Conservation (phyloP, 345 rosid species). For the Moricandia arvensis region DNA sequence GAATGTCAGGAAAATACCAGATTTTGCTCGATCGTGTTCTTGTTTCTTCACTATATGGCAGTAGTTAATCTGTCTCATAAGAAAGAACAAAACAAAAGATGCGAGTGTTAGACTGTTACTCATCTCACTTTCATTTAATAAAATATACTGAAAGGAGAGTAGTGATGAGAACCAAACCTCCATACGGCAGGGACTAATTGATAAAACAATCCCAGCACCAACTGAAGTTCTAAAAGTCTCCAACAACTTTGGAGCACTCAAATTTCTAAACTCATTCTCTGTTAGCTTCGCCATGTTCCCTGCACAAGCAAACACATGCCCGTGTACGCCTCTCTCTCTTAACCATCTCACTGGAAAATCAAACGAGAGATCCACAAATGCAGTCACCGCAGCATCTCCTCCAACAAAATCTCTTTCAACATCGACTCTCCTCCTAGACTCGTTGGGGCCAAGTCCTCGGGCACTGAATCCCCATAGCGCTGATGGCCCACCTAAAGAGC, state of each 20-base stretch:
- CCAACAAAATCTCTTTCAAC: no score
- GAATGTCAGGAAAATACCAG: constrained; percentile 60
- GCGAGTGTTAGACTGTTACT: background rate
- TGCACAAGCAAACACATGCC: no score
- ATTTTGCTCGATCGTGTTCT: constrained; percentile 58
- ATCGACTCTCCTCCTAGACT: constrained; percentile 68
- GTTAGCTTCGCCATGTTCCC: no score
- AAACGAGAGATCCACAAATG: no score
- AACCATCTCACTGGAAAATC: no score
- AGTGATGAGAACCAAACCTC: constrained; percentile 55
- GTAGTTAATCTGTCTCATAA: constrained; percentile 54
- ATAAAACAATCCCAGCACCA: constrained; percentile 86
- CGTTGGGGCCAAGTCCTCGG: constrained; percentile 86
- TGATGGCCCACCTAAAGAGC: no score
- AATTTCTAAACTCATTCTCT: no score
- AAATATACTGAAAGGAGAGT: background rate
- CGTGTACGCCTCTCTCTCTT: no score
- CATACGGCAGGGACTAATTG: constrained; percentile 74
- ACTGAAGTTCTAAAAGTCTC: no score
- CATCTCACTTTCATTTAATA: background rate
- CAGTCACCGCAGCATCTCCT: no score
- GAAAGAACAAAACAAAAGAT: constrained; percentile 19
- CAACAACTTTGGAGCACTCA: no score
- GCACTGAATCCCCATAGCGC: no score
- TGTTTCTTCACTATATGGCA: constrained; percentile 61